Evolutionary conservation across 106 monocot species (phyloP).

Genomic region (Allium cepa): DNA sequence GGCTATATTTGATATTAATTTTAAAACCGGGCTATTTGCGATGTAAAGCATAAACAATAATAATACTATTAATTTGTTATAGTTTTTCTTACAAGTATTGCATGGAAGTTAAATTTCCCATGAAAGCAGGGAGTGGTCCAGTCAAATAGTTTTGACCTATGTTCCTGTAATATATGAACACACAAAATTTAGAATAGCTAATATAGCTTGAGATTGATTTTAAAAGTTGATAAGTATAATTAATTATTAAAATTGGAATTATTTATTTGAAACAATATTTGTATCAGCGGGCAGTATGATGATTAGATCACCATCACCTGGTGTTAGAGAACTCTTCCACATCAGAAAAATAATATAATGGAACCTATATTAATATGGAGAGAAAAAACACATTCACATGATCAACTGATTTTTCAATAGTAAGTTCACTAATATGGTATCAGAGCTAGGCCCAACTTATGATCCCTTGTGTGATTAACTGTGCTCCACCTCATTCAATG

Average conservation of each 20-base stretch:
- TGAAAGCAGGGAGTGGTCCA: constrained; percentile 21
- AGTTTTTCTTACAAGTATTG: constrained; percentile 20
- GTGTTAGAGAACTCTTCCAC: not conserved
- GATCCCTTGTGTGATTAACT: too few species aligned
- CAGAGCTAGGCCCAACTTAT: too few species aligned
- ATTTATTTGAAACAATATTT: not conserved
- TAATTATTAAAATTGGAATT: not conserved
- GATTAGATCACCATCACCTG: too few species aligned
- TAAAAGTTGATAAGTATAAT: not conserved
- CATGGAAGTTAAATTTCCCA: constrained; percentile 19
- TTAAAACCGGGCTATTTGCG: too few species aligned
- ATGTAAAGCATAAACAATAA: not conserved
- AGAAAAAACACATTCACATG: too few species aligned
- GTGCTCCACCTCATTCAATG: too few species aligned
- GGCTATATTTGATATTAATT: too few species aligned
- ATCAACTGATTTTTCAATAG: too few species aligned
- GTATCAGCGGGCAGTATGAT: too few species aligned
- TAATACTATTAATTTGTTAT: not conserved
- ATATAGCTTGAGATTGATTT: not conserved
- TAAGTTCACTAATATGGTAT: too few species aligned
- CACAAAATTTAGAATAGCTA: not conserved
- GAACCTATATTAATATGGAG: not conserved
- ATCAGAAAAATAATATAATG: not conserved
- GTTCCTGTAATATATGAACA: constrained; percentile 18
- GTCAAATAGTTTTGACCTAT: constrained; percentile 25